Evolutionary conservation across 306 rosid genomes (phyloP).

Genomic region (Calophaca sinica): DNA sequence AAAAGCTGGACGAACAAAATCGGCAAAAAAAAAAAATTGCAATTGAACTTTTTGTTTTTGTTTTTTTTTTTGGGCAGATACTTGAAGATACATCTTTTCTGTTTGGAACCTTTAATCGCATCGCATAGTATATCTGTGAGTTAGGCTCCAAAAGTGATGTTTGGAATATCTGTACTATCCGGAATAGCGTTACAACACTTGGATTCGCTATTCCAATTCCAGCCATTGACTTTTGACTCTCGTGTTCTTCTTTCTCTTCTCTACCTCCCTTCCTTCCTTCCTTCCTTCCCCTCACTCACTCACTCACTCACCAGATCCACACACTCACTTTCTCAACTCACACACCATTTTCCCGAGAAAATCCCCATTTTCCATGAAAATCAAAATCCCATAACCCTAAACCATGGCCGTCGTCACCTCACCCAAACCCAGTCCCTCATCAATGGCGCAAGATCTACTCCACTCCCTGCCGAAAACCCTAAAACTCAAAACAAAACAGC

Average conservation of each 20-base stretch:
- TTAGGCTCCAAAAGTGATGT: no score
- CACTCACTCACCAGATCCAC: conserved; percentile 40
- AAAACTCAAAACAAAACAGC: conserved; percentile 92
- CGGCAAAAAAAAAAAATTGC: no score
- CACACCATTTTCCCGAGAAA: conserved; percentile 36
- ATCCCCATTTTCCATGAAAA: conserved; percentile 46
- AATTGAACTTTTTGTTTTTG: no score
- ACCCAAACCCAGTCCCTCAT: conserved; percentile 32
- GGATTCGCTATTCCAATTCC: no score
- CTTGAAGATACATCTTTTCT: no score
- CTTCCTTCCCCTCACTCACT: not conserved
- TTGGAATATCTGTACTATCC: no score
- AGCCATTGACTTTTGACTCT: not conserved
- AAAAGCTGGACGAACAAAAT: no score
- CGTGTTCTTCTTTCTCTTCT: not conserved
- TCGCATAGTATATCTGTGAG: no score
- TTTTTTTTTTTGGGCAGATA: no score
- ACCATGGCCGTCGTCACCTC: conserved; percentile 44
- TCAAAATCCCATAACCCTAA: conserved; percentile 22
- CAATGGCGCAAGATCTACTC: conserved; percentile 61
- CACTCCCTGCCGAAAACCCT: conserved; percentile 58
- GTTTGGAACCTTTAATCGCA: no score
- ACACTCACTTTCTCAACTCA: not conserved
- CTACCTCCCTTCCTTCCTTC: not conserved
- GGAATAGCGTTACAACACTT: no score